phyloP scores from a whole-genome alignment of 495 filamentous ascomycete genomes.

The Aspergillus affinis region DNA sequence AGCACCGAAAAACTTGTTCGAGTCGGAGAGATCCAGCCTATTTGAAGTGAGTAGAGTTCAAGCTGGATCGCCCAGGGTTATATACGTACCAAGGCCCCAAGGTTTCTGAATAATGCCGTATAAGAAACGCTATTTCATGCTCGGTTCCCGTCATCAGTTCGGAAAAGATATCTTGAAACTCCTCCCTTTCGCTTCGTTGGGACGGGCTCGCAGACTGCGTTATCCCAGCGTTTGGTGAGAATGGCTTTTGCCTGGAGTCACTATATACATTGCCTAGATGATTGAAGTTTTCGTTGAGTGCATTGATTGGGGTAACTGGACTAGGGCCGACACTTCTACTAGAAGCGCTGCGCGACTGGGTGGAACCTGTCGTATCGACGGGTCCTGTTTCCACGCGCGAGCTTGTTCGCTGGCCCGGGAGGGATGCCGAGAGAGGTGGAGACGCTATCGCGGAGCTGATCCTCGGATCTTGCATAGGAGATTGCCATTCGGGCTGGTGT shows the following conservation, averaged over 20 bases:
- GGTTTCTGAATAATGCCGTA: constrained; percentile 36
- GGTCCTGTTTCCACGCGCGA: background rate
- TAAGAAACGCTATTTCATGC: constrained; percentile 42
- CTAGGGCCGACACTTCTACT: constrained; percentile 14
- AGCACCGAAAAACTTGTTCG: constrained; percentile 38
- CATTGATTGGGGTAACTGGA: constrained; percentile 17
- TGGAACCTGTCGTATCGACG: background rate
- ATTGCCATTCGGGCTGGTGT: constrained; percentile 2
- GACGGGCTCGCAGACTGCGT: constrained; percentile 23
- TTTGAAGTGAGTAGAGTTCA: constrained; percentile 9
- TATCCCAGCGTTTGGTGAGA: constrained; percentile 11
- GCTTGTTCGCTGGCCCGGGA: background rate
- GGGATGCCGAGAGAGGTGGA: background rate
- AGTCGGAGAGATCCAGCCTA: constrained; percentile 44
- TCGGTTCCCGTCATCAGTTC: constrained; percentile 43
- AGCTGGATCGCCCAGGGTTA: background rate
- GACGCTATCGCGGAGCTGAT: background rate
- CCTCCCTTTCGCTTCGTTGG: constrained; percentile 34
- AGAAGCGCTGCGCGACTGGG: constrained; percentile 8
- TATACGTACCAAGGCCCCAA: constrained; percentile 37
- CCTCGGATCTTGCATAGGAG: constrained; percentile 9
- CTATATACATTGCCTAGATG: constrained; percentile 7
- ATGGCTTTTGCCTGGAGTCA: constrained; percentile 4
- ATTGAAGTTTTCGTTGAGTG: constrained; percentile 1
- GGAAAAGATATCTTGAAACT: constrained; percentile 43